Percentiles rank a stretch among this genome's conserved stretches.
phyloP scores from a whole-genome alignment of 805 yeast genomes.

The Myxozyma monticola region DNA sequence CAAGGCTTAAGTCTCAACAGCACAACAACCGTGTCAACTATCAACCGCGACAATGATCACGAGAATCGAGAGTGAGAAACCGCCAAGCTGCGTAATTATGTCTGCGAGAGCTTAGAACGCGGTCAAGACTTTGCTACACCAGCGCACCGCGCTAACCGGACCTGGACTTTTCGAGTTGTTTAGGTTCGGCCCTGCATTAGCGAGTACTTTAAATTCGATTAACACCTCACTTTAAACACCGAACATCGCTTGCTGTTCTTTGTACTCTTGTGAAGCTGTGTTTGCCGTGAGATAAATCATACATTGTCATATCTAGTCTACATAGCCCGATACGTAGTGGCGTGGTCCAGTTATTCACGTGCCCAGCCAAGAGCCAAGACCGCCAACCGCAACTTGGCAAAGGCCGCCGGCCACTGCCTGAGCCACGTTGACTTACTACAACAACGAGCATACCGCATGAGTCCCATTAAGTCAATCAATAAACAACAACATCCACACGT shows the following conservation, averaged over 20 bases:
- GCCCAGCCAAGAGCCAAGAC: background rate
- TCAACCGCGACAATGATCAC: too few relatives aligned
- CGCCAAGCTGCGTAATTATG: too few relatives aligned
- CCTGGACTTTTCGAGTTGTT: too few relatives aligned
- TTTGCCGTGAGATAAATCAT: background rate
- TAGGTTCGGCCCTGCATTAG: too few relatives aligned
- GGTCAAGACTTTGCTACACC: too few relatives aligned
- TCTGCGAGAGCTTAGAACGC: too few relatives aligned
- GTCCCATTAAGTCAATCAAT: background rate
- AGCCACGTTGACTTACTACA: background rate
- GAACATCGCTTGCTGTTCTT: conserved; percentile 1
- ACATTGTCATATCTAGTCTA: background rate
- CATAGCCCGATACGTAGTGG: conserved; percentile 1
- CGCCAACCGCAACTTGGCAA: background rate
- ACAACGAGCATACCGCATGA: background rate
- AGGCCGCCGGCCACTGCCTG: background rate
- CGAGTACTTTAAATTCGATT: too few relatives aligned
- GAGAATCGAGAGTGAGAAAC: too few relatives aligned
- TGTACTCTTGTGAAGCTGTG: background rate
- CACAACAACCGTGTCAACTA: too few relatives aligned
- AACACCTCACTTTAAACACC: background rate
- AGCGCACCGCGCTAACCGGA: too few relatives aligned
- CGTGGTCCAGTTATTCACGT: background rate
- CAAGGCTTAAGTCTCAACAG: too few relatives aligned
- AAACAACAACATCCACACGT: background rate